Base-by-base conservation (phyloP, 495 filamentous ascomycete species). In the Acidiella bohemica region DNA sequence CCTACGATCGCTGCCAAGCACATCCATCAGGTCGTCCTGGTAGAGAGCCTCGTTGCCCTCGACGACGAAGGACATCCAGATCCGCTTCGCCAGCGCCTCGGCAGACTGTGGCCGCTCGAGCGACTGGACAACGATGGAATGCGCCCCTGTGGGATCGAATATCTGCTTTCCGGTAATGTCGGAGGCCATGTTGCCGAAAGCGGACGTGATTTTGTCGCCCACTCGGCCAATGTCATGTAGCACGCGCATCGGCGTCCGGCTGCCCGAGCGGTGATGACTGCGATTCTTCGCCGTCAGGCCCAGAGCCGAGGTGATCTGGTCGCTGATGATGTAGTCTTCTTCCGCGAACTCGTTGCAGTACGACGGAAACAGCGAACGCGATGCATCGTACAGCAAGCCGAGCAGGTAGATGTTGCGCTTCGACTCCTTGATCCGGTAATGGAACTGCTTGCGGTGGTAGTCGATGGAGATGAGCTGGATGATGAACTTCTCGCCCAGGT, bases 61-160 rank as follows among this genome's bases (percentile, higher is more conserved):
- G 12, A 86, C 74, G 9, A 95, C 90, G 55, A 95, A 95, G 2
- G 85, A 93, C 84, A 94, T 93, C 90, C 90, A 97, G 43, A 97
- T 75, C 56, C 90, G 78, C 47, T 75, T 78, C 5, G 86, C 90
- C 44, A 97, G 62, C 19, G 88, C 90, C 61, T 94, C 88, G 3
- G 85, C 80, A 17, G 80, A 81, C 27, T 68, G 66, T 28, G 74
- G 75, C 51, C 81, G 85, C 55, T 93, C 87, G 38, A 97, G 67
- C 2, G 88, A 90, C 49, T 92, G 73, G 8, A 92, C 66, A 3
- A 95, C 84, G 33, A 93, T 73, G 1, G 84, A 86, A 56, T 93
- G 86, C 2, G 87, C 79, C 0, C 82, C 78, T 38, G 77, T 81
- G 6, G 86, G 79, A 60, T 95, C 88, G 62, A 97, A 92, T 19